Evolutionary conservation across 2,329 filamentous ascomycete genomes (phyloP), one percentile per base, ranked within the genome.

Genomic region (Neofusicoccum parvum): DNA sequence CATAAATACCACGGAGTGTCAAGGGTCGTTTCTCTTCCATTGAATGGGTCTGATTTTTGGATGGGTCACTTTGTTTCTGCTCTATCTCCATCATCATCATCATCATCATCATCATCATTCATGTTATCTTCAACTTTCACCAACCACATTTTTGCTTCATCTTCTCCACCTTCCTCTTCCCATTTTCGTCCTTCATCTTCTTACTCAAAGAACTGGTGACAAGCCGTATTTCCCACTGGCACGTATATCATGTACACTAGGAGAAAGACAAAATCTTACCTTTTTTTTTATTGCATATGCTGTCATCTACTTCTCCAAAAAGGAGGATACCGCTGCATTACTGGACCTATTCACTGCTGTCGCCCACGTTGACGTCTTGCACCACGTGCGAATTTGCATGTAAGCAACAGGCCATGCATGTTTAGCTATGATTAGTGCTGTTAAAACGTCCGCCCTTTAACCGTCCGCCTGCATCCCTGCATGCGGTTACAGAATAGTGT

Each of bases 231-330:
- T 39, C 6, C 17, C 11, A 5, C 23, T 39, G 34, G 32, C 37
- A 49, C 45, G 27, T 62, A 49, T 62, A 49, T 62, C 48, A 32
- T 62, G 43, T 62, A 50, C 54, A 59, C 5, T 59, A 59, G 54
- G 23, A 45, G 39, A 45, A 34, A 23, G 12, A 12, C 6, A 36
- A 53, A 41, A n/a, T 17, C 20, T n/a, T 45, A 14, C 34, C 27
- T 36, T 48, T 17, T 46, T 62, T 46, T 32, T 23, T 14, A 23
- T 11, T 17, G 23, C 23, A 32, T 32, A 32, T 27, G 32, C 20
- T 39, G n/a, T 54, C 36, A 39, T 15, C 37, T 39, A 12, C 37
- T 39, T 3, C 11, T 11, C 14, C 37, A 11, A 10, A 15, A 39
- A 39, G 37, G 37, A 39, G 11, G 27, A 32, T 5, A 5, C 5